These are phyloP conservation scores for Chloris gayana DNA, from an alignment of 176 grass and related monocot genomes.

Conservation along the genomic window DNA sequence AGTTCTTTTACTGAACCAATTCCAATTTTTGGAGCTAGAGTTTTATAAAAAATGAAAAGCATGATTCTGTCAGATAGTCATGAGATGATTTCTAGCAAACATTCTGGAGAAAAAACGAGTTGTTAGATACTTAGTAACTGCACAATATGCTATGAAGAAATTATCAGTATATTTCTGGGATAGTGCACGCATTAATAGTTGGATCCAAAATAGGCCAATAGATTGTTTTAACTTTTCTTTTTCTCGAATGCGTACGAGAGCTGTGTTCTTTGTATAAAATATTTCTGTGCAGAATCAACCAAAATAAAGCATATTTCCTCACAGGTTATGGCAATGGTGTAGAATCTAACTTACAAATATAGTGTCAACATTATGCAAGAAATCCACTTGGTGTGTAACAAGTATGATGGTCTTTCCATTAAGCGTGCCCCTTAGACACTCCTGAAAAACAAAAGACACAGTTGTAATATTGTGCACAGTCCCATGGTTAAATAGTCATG, in stretches of 20 bases:
- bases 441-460: conserved; percentile 26
- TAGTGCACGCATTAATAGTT: background rate
- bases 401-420: conserved; percentile 68
- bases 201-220: background rate
- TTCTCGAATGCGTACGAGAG: too few species aligned
- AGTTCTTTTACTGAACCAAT: background rate
- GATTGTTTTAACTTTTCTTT: background rate
- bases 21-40: background rate
- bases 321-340: background rate
- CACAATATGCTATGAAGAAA: background rate
- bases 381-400: conserved; percentile 82
- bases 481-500: background rate
- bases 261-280: too few species aligned
- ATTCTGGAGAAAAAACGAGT: background rate
- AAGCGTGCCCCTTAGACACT: conserved; percentile 57
- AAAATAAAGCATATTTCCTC: background rate
- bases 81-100: background rate
- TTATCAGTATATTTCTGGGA: background rate
- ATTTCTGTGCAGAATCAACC: background rate
- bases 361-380: conserved; percentile 69
- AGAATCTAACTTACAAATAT: conserved; percentile 61
- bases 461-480: background rate
- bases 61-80: background rate
- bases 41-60: background rate
- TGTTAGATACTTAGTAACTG: background rate